Base-by-base conservation (phyloP, 2,329 filamentous ascomycete species). In the Fusarium sp. region DNA sequence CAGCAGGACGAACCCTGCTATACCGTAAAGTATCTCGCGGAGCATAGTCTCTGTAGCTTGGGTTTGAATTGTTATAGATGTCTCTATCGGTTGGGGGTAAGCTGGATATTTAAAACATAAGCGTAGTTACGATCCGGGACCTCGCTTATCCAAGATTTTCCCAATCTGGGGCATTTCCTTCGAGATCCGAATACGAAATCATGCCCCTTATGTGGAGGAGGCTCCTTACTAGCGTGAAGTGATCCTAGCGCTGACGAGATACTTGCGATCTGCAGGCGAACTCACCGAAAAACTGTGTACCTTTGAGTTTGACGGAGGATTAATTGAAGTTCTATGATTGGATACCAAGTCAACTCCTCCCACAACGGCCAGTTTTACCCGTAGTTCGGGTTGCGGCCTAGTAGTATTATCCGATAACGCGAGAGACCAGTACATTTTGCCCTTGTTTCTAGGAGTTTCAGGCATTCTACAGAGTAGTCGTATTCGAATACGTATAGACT, bases 21-120 rank as follows among this genome's bases (percentile, higher is more conserved):
- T 17, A 23, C 60, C 37, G 19, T 70, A 71, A 1, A 40, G 35
- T 8, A 47, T 32, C 37, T 71, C 70, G 10, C 56, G 63, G 3
- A 71, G 13, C 70, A 71, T 71, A 54, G 46, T 71, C n/a, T n/a
- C 3, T 22, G 11, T 32, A 6, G 8, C 6, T 35, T 10, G 35
- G 10, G 7, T 37, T 37, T 37, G 19, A 10, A 7, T 10, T 2
- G 8, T 15, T 13, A 9, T 11, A 14, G 8, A 32, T 23, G 5
- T 3, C 15, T 37, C 35, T 19, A 17, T 5, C 4, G 19, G 17
- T 9, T 17, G 17, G 17, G 35, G 17, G 17, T 10, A 37, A 9
- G 35, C 7, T n/a, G 35, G 35, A 37, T 37, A 37, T 37, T 37
- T 37, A 37, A 37, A 9, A 37, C n/a, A 8, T 35, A 35, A n/a